A percentile compares a stretch with the other conserved stretches of the same genome.
These are phyloP conservation scores for Lasiosphaeris hirsuta DNA, from an alignment of 495 filamentous ascomycete species.

Conservation along the genomic window DNA sequence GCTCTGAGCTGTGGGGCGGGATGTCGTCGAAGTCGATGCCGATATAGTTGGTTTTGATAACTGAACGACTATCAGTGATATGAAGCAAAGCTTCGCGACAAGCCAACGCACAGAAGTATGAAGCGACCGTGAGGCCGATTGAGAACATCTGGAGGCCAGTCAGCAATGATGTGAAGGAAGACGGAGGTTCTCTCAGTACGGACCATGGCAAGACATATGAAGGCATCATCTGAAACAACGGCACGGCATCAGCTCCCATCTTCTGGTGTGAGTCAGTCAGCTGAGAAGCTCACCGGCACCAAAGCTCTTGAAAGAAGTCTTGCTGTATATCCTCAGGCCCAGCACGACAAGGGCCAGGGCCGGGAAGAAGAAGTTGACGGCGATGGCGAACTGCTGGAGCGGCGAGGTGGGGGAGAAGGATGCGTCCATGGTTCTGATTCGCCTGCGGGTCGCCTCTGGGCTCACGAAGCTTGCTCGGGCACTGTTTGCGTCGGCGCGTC, in stretches of 20 bases:
- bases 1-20: neutral
- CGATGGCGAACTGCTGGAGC: constrained; percentile 8
- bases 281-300: constrained; percentile 5
- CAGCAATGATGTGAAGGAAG: neutral
- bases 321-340: constrained; percentile 8
- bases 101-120: constrained; percentile 5
- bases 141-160: constrained; percentile 3
- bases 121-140: constrained; percentile 8
- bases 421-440: no score
- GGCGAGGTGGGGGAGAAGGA: no score
- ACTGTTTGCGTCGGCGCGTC: no score
- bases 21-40: constrained; percentile 1
- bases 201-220: constrained; percentile 2
- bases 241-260: neutral
- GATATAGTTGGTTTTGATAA: constrained; percentile 8
- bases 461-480: no score
- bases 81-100: neutral
- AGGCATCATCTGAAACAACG: constrained; percentile 5
- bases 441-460: no score
- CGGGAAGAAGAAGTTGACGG: constrained; percentile 13
- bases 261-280: neutral
- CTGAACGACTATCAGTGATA: neutral
- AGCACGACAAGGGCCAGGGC: constrained; percentile 7
- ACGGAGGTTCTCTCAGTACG: neutral
- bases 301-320: neutral